These are phyloP conservation scores for Astragalus glycyphyllos DNA, from an alignment of 306 rosid species.

Conservation along the genomic window DNA sequence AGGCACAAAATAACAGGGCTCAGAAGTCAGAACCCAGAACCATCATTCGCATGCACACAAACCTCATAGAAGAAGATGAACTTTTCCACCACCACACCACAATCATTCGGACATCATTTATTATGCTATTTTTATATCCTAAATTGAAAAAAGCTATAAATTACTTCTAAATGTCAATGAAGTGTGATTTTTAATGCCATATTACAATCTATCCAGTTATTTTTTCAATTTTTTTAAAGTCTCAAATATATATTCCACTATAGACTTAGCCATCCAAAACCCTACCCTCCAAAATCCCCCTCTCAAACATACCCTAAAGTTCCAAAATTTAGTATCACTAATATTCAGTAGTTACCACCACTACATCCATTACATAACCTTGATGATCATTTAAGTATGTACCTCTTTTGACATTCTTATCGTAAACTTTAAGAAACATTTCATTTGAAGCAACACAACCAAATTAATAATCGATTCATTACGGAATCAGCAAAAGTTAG, in stretches of 20 bases:
- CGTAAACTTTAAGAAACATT: neutral
- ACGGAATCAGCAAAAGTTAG: slow-evolving; percentile 21
- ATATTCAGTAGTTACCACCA: neutral
- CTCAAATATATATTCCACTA: too few species aligned
- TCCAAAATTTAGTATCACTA: neutral
- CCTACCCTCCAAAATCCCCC: too few species aligned
- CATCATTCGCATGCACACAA: neutral
- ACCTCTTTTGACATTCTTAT: too few species aligned
- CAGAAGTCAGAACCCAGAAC: slow-evolving; percentile 37
- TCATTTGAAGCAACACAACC: slow-evolving; percentile 22
- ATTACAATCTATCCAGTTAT: too few species aligned
- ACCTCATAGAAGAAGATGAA: neutral
- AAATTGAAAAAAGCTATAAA: too few species aligned
- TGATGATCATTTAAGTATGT: neutral
- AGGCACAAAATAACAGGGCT: slow-evolving; percentile 32
- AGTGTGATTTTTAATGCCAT: too few species aligned
- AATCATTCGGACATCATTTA: neutral
- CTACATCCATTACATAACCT: slow-evolving; percentile 1
- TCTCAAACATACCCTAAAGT: too few species aligned
- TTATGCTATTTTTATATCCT: too few species aligned
- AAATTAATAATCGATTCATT: neutral
- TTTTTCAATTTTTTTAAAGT: too few species aligned
- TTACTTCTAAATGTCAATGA: too few species aligned
- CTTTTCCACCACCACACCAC: neutral
- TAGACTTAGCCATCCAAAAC: too few species aligned